Evolutionary conservation across 1,139 yeast species (phyloP).

Genomic region (Wickerhamomyces sp.): DNA sequence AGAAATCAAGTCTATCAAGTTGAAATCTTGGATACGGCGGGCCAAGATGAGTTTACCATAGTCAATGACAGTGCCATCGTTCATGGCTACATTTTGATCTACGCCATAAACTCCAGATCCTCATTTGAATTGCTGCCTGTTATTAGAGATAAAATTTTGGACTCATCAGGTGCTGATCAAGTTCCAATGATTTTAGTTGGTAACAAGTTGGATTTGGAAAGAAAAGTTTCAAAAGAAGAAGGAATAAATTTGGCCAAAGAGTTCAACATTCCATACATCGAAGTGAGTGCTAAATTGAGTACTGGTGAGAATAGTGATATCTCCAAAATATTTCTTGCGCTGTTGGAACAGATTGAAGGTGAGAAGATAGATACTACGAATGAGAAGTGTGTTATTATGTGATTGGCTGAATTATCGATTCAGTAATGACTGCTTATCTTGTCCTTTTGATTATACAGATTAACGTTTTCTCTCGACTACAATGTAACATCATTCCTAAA

Average conservation of each 20-base stretch:
- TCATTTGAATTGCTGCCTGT: conserved; percentile 76
- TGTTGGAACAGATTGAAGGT: conserved; percentile 70
- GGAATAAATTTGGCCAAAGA: conserved; percentile 60
- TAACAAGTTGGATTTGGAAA: conserved; percentile 72
- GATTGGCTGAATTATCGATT: not conserved
- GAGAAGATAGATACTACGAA: conserved; percentile 39
- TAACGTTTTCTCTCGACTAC: no score
- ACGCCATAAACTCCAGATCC: conserved; percentile 73
- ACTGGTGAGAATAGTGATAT: conserved; percentile 63
- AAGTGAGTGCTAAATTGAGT: conserved; percentile 73
- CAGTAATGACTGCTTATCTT: not conserved
- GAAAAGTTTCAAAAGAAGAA: conserved; percentile 62
- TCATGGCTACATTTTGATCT: conserved; percentile 80
- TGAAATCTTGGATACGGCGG: conserved; percentile 89
- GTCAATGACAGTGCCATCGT: conserved; percentile 79
- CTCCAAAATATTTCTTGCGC: conserved; percentile 55
- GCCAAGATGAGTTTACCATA: conserved; percentile 88
- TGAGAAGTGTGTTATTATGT: conserved; percentile 31
- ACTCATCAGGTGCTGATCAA: conserved; percentile 56
- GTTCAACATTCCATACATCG: conserved; percentile 64
- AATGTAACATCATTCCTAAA: no score
- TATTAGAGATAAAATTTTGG: conserved; percentile 80
- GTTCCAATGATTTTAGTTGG: conserved; percentile 84
- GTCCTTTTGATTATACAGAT: no score
- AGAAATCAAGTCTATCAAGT: conserved; percentile 76